Base-by-base conservation (phyloP, 139 green algal species). In the Haematococcus lacustris region DNA sequence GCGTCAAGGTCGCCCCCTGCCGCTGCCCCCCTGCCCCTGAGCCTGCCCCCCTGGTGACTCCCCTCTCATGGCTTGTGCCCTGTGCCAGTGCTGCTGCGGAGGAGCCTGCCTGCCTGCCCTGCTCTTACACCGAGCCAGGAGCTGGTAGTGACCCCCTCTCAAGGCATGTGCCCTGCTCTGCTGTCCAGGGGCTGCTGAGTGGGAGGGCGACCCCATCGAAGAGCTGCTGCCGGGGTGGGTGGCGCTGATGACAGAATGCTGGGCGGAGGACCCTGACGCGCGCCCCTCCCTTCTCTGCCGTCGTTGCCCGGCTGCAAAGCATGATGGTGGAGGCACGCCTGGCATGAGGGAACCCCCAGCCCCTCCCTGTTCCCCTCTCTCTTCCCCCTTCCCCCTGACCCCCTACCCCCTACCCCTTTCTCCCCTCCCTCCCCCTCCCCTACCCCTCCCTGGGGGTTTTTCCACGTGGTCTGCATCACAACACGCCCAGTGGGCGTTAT, bases 191-290 rank as follows among this genome's bases (percentile, higher is more conserved):
- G 53, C 47, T 13, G 39, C 77, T 0, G 86, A 93, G 30, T 93
- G 85, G 83, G 88, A 93, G n/a, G 80, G 78, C 34, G 76, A 82
- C 13, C n/a, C 37, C 17, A 32, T 43, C 1, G 40, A 66, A 3
- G 78, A 94, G 78, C 87, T 80, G 7, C 80, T 78, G 0, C 73
- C 80, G 0, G 88, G 88, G 38, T 94, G 83, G 79, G 28, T 47
- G 26, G 73, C 23, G 7, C 76, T 92, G 25, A 84, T 90, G 71
- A 41, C 80, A 61, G 41, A 63, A 25, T 92, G 87, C 79, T 92
- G 87, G 87, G 68, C 61, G 0, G 74, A 89, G 39, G 66, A 75
- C 41, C 77, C 85, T 26, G 37, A 30, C 4, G 33, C 57, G 2
- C 75, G 87, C 0, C 87, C 87, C 0, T 63, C 59, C 30, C 90